Evolutionary conservation across 2,329 filamentous ascomycete species (phyloP), one percentile per base, ranked within the genome.

Genomic region (Cryphonectria radicalis): DNA sequence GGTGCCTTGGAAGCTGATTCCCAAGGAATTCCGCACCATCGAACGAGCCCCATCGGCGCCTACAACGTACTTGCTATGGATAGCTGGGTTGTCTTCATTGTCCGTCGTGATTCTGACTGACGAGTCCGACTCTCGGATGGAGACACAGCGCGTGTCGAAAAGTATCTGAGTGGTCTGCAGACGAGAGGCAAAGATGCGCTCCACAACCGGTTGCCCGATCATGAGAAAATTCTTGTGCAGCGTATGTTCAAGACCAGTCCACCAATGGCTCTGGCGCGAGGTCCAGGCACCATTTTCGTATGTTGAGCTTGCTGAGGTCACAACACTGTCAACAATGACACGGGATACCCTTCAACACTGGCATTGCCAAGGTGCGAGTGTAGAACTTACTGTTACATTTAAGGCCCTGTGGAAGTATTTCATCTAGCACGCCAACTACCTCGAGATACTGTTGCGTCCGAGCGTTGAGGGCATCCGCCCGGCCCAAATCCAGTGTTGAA

Each of bases 41-140:
- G 84, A 87, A 25, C 83, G 82, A 0, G 85, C 84, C 1, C 87
- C 87, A 57, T 89, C 87, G 7, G 86, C 86, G 1, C 85, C 87
- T 3, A 87, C 81, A 4, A 83, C 81, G 68, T 85, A 89, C 32
- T 76, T 78, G 72, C 79, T 79, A 40, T 74, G 76, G 3, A 84
- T 73, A 19, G n/a, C 35, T 11, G 28, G 57, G 32, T 62, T 32
- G 28, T 62, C 57, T 62, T 62, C 14, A 37, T 62, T 62, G 57
- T 62, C 57, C 4, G 57, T 62, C 19, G 57, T 62, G 6, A 28
- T 62, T 32, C 10, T 62, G 57, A 62, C 57, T 2, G 35, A 62
- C 35, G 14, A 37, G 19, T 14, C 7, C 14, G 19, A 17, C 10
- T 71, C 74, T 0, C 77, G 77, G 0, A 62, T 37, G 19, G 28